These are phyloP conservation scores for Gastrolobium villosum DNA, from an alignment of 306 rosid genomes.

Conservation along the genomic window DNA sequence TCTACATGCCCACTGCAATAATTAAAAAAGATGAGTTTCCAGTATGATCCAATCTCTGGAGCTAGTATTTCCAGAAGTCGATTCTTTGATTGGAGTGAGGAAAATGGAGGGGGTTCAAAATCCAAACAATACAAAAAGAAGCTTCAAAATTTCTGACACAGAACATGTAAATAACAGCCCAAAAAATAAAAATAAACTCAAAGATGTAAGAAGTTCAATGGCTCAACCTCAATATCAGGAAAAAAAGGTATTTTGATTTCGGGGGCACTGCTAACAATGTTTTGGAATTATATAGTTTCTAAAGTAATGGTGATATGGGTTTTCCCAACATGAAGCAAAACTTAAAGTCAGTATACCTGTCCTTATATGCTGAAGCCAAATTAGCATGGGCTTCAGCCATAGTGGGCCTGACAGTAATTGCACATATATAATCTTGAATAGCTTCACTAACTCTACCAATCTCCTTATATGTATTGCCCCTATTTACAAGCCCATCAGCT, in stretches of 20 bases:
- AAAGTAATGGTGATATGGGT: background rate
- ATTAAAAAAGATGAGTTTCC: slow-evolving; percentile 11
- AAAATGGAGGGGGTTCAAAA: background rate
- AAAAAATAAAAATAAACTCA: slow-evolving; percentile 24
- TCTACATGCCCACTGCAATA: slow-evolving; percentile 91
- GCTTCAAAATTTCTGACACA: background rate
- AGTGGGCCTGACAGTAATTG: slow-evolving; percentile 69
- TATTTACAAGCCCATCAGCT: slow-evolving; percentile 85
- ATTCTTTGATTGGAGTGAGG: slow-evolving; percentile 11
- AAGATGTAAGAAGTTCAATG: slow-evolving; percentile 3
- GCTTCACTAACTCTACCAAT: slow-evolving; percentile 88
- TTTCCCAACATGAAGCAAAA: slow-evolving; percentile 14
- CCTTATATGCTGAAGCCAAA: slow-evolving; percentile 88
- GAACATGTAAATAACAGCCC: background rate
- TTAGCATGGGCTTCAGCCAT: slow-evolving; percentile 95
- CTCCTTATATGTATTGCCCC: slow-evolving; percentile 88
- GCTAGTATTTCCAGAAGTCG: background rate
- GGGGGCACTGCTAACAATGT: background rate
- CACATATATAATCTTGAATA: slow-evolving; percentile 73
- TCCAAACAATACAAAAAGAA: slow-evolving; percentile 5
- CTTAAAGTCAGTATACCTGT: slow-evolving; percentile 61
- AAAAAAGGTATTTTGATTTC: slow-evolving; percentile 1
- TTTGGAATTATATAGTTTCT: background rate
- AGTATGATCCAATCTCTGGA: slow-evolving; percentile 13
- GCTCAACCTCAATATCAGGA: slow-evolving; percentile 3